These are phyloP conservation scores for Adiantum capillusveneris DNA, from an alignment of 75 land plant genomes.

Conservation along the genomic window DNA sequence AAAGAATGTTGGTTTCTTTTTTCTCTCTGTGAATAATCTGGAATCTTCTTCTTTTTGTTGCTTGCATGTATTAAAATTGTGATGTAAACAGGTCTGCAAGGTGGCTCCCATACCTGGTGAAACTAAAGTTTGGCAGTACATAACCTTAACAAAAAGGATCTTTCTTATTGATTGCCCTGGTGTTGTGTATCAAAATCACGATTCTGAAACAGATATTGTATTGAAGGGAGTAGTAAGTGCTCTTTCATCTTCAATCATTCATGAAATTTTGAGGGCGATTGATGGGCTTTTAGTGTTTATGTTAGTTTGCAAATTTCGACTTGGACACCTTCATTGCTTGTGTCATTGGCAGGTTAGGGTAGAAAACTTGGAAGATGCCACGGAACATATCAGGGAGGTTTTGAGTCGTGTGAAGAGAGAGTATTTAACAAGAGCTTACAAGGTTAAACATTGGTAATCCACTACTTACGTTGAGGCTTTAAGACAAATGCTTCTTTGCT, in stretches of 20 bases:
- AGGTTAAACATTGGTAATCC: conserved; percentile 74
- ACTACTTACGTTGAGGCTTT: too few relatives aligned
- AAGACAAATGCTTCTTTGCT: too few relatives aligned
- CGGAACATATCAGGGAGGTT: conserved; percentile 94
- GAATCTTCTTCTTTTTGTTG: neutral
- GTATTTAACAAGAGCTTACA: conserved; percentile 86
- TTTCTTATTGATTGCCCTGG: conserved; percentile 97
- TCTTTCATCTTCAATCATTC: neutral
- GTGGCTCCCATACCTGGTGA: conserved; percentile 98
- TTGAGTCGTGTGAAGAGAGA: conserved; percentile 80
- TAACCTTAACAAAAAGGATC: conserved; percentile 92
- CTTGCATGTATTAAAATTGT: neutral
- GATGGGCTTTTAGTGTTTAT: too few relatives aligned
- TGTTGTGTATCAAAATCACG: conserved; percentile 85
- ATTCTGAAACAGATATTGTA: conserved; percentile 90
- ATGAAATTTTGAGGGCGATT: neutral
- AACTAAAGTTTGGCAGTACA: conserved; percentile 99
- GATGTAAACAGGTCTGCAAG: conserved; percentile 74
- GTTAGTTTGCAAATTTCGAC: neutral
- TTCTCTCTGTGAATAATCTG: too few relatives aligned
- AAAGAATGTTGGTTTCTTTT: too few relatives aligned
- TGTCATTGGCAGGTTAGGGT: conserved; percentile 63
- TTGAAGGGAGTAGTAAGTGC: conserved; percentile 91
- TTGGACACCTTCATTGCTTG: conserved; percentile 3
- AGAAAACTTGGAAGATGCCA: conserved; percentile 82